Evolutionary conservation across 2,329 filamentous ascomycete species (phyloP).

Genomic region (Talaromyces sp.): DNA sequence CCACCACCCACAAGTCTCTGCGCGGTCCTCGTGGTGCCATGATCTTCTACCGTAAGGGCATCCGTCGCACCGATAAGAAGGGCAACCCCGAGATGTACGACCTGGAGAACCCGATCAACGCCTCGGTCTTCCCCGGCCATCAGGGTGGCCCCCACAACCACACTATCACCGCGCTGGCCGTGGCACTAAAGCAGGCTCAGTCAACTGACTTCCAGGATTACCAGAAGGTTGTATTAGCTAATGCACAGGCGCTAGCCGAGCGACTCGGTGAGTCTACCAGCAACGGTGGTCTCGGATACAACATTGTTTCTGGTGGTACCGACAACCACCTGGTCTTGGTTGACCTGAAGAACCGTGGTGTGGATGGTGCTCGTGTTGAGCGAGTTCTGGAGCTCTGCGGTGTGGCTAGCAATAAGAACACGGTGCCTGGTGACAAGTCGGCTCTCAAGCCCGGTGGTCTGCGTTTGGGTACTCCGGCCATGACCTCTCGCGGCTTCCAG

Average conservation of each 20-base stretch:
- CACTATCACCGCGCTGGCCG: slow-evolving; percentile 95
- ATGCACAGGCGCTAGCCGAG: slow-evolving; percentile 86
- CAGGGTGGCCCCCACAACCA: slow-evolving; percentile 99
- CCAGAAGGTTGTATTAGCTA: slow-evolving; percentile 88
- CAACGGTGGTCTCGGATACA: slow-evolving; percentile 76
- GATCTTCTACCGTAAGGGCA: slow-evolving; percentile 99
- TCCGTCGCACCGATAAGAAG: slow-evolving; percentile 87
- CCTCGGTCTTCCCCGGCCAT: slow-evolving; percentile 98
- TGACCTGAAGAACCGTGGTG: slow-evolving; percentile 81
- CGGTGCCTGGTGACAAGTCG: slow-evolving; percentile 91
- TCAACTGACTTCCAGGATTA: slow-evolving; percentile 90
- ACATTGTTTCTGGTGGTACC: slow-evolving; percentile 90
- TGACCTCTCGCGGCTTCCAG: slow-evolving; percentile 94
- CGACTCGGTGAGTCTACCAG: slow-evolving; percentile 71
- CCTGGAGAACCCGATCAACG: slow-evolving; percentile 94
- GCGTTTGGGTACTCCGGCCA: slow-evolving; percentile 92
- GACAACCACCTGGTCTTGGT: slow-evolving; percentile 97
- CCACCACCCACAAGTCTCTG: slow-evolving; percentile 98
- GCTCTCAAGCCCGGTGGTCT: slow-evolving; percentile 91
- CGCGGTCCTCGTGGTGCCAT: slow-evolving; percentile 96
- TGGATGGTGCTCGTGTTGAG: slow-evolving; percentile 93
- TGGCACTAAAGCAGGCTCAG: slow-evolving; percentile 92
- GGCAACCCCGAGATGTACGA: slow-evolving; percentile 91
- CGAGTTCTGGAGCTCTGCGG: slow-evolving; percentile 88
- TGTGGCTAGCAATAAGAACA: slow-evolving; percentile 99